A percentile compares a stretch with the other conserved stretches of the same genome.
These are phyloP conservation scores for Solanum tarijense DNA, from an alignment of 257 asterid genomes.

Conservation along the genomic window DNA sequence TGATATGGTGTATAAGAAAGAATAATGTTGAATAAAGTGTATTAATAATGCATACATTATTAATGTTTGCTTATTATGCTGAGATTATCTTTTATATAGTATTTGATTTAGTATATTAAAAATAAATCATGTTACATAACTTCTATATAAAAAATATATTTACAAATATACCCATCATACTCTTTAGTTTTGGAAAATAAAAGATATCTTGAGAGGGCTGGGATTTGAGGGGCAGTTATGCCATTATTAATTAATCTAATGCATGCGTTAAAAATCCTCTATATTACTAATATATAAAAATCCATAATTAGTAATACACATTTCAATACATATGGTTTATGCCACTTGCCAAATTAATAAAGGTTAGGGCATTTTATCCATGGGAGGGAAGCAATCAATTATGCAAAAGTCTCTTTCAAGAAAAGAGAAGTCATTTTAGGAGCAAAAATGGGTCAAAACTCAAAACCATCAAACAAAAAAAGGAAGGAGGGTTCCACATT, in stretches of 20 bases:
- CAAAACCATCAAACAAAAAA: neutral
- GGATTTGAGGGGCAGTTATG: neutral
- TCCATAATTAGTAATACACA: no score
- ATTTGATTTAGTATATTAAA: no score
- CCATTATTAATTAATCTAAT: neutral
- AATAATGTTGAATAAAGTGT: neutral
- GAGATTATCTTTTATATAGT: no score
- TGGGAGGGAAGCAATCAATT: neutral
- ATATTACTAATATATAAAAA: no score
- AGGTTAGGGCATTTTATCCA: neutral
- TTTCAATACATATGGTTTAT: no score
- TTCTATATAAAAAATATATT: neutral
- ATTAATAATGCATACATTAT: no score
- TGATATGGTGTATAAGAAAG: neutral
- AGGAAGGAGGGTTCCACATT: neutral
- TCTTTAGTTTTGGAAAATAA: neutral
- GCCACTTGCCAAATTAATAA: neutral
- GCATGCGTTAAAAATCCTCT: neutral
- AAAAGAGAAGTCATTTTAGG: neutral
- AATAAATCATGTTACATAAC: no score
- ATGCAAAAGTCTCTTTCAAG: neutral
- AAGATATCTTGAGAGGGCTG: neutral
- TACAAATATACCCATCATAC: neutral
- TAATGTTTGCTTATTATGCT: no score
- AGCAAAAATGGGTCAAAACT: neutral